Base-by-base conservation (phyloP, 805 yeast species). In the Spathaspora hagerdaliae region DNA sequence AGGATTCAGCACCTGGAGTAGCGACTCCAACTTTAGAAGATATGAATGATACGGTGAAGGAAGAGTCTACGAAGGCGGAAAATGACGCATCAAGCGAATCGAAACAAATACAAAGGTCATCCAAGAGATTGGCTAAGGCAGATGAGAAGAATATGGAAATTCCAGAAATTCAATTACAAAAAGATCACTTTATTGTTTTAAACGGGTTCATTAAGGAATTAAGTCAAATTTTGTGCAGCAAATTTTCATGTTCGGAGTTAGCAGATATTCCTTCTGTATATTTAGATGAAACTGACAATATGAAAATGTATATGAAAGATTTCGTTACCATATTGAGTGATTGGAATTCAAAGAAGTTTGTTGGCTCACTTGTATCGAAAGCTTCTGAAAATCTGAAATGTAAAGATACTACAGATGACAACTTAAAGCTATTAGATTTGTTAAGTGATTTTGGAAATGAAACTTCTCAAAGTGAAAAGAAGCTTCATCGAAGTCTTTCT, bases 381-480 rank as follows among this genome's bases (percentile, higher is more conserved):
- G 29, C 24, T 7, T 36, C 38, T 7, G 24, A 19, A 9, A 24
- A 27, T 10, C 12, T 7, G 6, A 32, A 24, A 15, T 26, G 43
- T 39, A 41, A 52, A 32, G 42, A 50, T 32, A 43, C n/a, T 32
- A 44, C 50, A 12, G 64, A 61, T 31, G 72, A 70, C 39, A 61
- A 63, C 35, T 45, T 58, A 10, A 60, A 61, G 37, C 57, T 70
- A 13, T 45, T 70, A 3, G 74, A 69, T 33, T 71, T 70, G 0
- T 57, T 71, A n/a, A 59, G 63, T 14, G 54, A 54, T 3, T 67
- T 65, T 43, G 68, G 67, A 2, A 57, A 51, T 24, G 36, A 36
- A 24, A 33, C 37, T 8, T 19, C n/a, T 29, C 32, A 14, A 35
- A 6, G 15, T 3, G 35, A 19, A 14, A 13, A 11, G 27, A 24